Percentiles rank a stretch among this genome's conserved stretches.
Conservation (phyloP, 2,329 filamentous ascomycete genomes). For the Paraphaeosphaeria sporulosa region DNA sequence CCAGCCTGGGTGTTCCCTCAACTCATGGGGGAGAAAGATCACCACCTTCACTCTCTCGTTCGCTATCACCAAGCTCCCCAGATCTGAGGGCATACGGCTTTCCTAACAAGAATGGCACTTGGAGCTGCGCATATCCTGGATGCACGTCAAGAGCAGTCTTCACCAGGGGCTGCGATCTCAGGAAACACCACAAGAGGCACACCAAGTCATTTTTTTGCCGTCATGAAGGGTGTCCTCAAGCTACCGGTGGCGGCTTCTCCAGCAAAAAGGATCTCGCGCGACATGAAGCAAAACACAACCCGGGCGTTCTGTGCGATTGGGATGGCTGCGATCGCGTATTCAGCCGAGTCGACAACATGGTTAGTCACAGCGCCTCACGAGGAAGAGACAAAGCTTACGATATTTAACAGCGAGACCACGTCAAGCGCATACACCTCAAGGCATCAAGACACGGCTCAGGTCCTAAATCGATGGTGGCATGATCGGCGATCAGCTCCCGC, state of each 20-base stretch:
- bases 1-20: conserved; percentile 39
- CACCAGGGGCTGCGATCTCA: conserved; percentile 66
- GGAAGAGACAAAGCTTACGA: conserved; percentile 26
- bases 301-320: conserved; percentile 66
- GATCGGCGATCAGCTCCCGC: conserved; percentile 18
- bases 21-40: conserved; percentile 37
- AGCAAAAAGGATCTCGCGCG: conserved; percentile 69
- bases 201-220: conserved; percentile 69
- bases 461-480: conserved; percentile 28
- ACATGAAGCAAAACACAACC: conserved; percentile 70
- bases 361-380: conserved; percentile 34
- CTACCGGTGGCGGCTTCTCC: conserved; percentile 65
- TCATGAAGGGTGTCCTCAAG: conserved; percentile 65
- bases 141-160: conserved; percentile 67
- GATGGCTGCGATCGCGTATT: conserved; percentile 65
- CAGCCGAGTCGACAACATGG: conserved; percentile 69
- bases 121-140: conserved; percentile 66
- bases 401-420: conserved; percentile 47
- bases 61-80: conserved; percentile 49
- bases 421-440: conserved; percentile 52
- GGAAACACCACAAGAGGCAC: conserved; percentile 70
- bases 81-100: conserved; percentile 53
- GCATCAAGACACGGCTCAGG: conserved; percentile 29
- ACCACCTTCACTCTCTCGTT: conserved; percentile 44
- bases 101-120: conserved; percentile 57